Evolutionary conservation across 148 eudicot genomes (phyloP), one percentile per base, ranked within the genome.

Genomic region (Cornus kousa): DNA sequence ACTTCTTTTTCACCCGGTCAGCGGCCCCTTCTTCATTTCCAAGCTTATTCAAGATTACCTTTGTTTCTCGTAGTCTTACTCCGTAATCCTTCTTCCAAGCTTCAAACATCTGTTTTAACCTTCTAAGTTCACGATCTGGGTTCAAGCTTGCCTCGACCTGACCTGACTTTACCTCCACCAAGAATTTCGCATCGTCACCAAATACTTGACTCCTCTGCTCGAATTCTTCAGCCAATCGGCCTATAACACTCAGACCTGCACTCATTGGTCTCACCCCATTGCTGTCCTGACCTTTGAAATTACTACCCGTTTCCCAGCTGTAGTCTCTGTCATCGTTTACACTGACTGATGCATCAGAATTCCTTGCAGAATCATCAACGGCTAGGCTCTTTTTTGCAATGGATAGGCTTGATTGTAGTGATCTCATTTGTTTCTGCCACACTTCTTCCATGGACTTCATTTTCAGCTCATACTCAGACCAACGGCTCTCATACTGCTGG

Each of bases 381-480:
- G 91, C 91, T 5, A 96, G 85, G 87, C 97, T 91, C 78, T 85
- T 92, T 85, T 91, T 96, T 1, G 97, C 99, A 50, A 93, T 87
- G 66, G 93, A 90, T 23, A 96, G 99, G 80, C 99, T 96, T 5
- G 99, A 93, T 74, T 96, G 99, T 12, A 96, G 94, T 16, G 99
- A 96, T 70, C 97, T 86, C 99, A 96, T 96, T 79, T 96, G 98
- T 82, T 90, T 96, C 81, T 96, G 99, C 99, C 99, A 96, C 13
- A 92, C 87, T 79, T 96, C 98, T 88, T 96, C 99, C 99, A 96
- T 96, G 65, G 99, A 96, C 79, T 96, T 96, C 99, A 96, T 96
- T 86, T 93, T 96, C 67, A 87, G 77, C 87, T 96, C 99, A 53
- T 96, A 96, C 75, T 93, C 97, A 0, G 97, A 90, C 99, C 99